phyloP scores from a whole-genome alignment of 495 filamentous ascomycete species.

The Talaromyces stipitatus region DNA sequence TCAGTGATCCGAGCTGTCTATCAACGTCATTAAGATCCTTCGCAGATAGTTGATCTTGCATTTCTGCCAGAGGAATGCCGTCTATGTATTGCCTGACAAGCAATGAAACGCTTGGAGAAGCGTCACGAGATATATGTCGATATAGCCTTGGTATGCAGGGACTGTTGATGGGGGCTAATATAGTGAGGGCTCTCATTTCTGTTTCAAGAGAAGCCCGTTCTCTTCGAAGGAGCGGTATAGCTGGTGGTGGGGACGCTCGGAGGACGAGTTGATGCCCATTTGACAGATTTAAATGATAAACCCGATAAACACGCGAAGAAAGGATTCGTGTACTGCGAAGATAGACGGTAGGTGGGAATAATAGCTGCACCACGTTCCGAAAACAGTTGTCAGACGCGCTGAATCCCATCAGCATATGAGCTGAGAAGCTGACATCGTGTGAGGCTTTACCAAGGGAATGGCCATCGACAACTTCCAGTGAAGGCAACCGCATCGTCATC shows the following conservation, averaged over 20 bases:
- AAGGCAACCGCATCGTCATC: slow-evolving; percentile 6
- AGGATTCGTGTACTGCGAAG: slow-evolving; percentile 39
- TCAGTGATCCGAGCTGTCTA: slow-evolving; percentile 26
- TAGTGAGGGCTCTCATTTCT: slow-evolving; percentile 46
- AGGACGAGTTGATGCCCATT: slow-evolving; percentile 46
- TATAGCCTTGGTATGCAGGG: slow-evolving; percentile 45
- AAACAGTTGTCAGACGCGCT: slow-evolving; percentile 11
- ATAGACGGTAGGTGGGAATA: slow-evolving; percentile 30
- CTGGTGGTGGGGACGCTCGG: slow-evolving; percentile 43
- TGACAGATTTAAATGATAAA: slow-evolving; percentile 45
- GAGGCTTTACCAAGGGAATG: slow-evolving; percentile 1
- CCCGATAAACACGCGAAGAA: slow-evolving; percentile 41
- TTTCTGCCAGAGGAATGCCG: slow-evolving; percentile 36
- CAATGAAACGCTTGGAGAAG: slow-evolving; percentile 33
- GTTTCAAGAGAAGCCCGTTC: slow-evolving; percentile 48
- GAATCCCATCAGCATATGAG: not conserved
- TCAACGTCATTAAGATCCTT: slow-evolving; percentile 37
- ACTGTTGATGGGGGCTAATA: slow-evolving; percentile 36
- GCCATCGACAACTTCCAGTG: slow-evolving; percentile 1
- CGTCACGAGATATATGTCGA: slow-evolving; percentile 37
- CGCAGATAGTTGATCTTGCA: slow-evolving; percentile 25
- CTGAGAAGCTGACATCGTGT: not conserved
- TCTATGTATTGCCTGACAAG: slow-evolving; percentile 41
- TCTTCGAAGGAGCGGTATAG: slow-evolving; percentile 47
- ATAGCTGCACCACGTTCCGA: slow-evolving; percentile 33